Evolutionary conservation across 1,284 basidiomycete genomes (phyloP).

Genomic region (Filobasidium uniguttulatum): DNA sequence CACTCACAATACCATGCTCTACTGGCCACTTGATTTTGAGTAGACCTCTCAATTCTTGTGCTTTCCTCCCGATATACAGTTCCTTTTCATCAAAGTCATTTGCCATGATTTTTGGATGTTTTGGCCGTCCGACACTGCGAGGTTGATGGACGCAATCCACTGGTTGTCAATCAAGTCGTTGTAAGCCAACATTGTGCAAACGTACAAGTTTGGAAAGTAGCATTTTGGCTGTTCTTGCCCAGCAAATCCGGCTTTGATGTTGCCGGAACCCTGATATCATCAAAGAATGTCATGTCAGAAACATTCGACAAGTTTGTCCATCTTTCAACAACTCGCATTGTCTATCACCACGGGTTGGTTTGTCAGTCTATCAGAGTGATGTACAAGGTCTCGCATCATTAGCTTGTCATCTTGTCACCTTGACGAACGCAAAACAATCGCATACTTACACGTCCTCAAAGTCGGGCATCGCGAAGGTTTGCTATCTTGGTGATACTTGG

Average conservation of each 20-base stretch:
- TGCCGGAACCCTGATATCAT: constrained; percentile 67
- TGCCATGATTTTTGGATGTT: constrained; percentile 92
- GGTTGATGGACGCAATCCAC: not conserved
- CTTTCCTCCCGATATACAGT: constrained; percentile 80
- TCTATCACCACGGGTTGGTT: constrained; percentile 65
- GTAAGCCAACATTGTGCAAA: constrained; percentile 19
- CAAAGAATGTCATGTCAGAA: no score
- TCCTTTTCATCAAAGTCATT: constrained; percentile 75
- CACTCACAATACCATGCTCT: constrained; percentile 69
- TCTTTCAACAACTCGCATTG: constrained; percentile 79
- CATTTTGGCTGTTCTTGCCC: constrained; percentile 96
- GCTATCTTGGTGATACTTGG: no score
- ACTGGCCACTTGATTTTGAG: constrained; percentile 98
- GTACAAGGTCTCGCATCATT: not conserved
- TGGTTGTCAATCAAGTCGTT: not conserved
- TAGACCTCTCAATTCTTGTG: constrained; percentile 84
- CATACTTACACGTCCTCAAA: constrained; percentile 12
- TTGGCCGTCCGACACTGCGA: constrained; percentile 77
- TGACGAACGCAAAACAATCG: not conserved
- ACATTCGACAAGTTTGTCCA: no score
- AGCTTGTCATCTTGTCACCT: no score
- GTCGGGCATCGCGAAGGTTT: no score
- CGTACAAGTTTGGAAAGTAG: constrained; percentile 95
- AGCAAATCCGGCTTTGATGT: constrained; percentile 94
- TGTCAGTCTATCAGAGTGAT: constrained; percentile 24